phyloP scores from a whole-genome alignment of 352 stramenopile genomes.

The Thalassiosira livingstoniorum region DNA sequence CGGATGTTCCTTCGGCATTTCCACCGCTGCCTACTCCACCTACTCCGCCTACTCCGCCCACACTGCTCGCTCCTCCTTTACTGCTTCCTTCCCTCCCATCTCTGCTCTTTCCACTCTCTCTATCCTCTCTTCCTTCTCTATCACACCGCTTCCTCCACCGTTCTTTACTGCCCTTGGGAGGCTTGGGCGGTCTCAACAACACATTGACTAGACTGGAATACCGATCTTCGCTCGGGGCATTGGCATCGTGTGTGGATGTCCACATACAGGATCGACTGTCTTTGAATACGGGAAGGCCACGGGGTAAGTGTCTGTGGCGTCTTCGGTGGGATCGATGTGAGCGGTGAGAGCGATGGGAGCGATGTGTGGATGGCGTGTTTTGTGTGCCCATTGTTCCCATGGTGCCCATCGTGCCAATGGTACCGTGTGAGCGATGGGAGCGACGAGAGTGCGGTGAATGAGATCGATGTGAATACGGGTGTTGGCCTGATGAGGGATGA shows the following conservation, averaged over 20 bases:
- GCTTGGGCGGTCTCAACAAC: slow-evolving; percentile 61
- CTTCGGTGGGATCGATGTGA: background rate
- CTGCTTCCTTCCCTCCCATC: background rate
- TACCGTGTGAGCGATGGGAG: no score
- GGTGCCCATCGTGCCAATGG: no score
- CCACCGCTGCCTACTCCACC: background rate
- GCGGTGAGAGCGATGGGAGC: background rate
- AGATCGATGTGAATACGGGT: no score
- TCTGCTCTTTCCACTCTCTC: background rate
- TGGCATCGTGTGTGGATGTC: slow-evolving; percentile 77
- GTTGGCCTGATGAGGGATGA: no score
- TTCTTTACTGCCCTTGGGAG: background rate
- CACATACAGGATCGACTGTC: slow-evolving; percentile 73
- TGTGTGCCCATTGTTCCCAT: background rate
- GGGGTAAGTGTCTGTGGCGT: slow-evolving; percentile 56
- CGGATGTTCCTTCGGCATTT: background rate
- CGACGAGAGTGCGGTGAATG: no score
- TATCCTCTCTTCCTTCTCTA: no score
- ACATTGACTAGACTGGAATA: slow-evolving; percentile 80
- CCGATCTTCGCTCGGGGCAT: slow-evolving; percentile 77
- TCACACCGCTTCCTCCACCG: background rate
- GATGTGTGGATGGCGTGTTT: background rate
- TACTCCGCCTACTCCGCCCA: background rate
- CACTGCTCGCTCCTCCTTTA: no score
- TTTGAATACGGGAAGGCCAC: slow-evolving; percentile 67